phyloP scores from a whole-genome alignment of 2,329 filamentous ascomycete species.

The Talaromyces funiculosus region DNA sequence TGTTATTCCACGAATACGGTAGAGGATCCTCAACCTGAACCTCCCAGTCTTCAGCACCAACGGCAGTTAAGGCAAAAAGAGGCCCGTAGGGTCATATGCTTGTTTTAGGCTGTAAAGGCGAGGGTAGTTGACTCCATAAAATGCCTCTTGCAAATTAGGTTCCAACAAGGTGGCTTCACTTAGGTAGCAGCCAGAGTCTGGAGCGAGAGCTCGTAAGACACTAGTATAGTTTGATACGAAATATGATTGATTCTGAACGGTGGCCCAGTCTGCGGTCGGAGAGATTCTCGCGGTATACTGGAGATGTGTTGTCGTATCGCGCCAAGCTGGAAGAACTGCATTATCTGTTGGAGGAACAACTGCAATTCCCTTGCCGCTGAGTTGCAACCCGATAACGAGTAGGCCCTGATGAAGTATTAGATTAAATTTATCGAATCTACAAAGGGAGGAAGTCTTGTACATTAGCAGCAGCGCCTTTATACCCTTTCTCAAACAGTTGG shows the following conservation, averaged over 20 bases:
- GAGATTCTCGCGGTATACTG: slow-evolving; percentile 21
- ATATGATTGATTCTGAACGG: not conserved
- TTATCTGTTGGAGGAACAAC: slow-evolving; percentile 21
- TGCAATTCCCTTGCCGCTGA: not conserved
- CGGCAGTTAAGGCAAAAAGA: slow-evolving; percentile 24
- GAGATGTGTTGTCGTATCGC: slow-evolving; percentile 30
- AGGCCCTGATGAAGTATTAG: not conserved
- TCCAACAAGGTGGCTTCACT: slow-evolving; percentile 41
- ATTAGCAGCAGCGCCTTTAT: not conserved
- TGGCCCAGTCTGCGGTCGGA: not conserved
- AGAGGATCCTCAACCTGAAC: not conserved
- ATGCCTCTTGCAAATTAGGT: slow-evolving; percentile 36
- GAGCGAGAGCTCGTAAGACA: slow-evolving; percentile 20
- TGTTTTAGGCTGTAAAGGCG: slow-evolving; percentile 34
- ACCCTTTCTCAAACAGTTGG: not conserved
- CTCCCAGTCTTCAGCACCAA: slow-evolving; percentile 7
- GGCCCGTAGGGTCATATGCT: slow-evolving; percentile 37
- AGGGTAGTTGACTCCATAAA: slow-evolving; percentile 40
- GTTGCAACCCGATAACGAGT: not conserved
- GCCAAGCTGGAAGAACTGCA: slow-evolving; percentile 37
- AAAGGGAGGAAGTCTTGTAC: not conserved
- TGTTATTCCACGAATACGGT: not conserved
- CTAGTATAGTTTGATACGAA: not conserved
- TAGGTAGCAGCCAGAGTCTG: slow-evolving; percentile 36
- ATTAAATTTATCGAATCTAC: not conserved